Evolutionary conservation across 1,139 yeast species (phyloP).

Genomic region (Candida sp.): DNA sequence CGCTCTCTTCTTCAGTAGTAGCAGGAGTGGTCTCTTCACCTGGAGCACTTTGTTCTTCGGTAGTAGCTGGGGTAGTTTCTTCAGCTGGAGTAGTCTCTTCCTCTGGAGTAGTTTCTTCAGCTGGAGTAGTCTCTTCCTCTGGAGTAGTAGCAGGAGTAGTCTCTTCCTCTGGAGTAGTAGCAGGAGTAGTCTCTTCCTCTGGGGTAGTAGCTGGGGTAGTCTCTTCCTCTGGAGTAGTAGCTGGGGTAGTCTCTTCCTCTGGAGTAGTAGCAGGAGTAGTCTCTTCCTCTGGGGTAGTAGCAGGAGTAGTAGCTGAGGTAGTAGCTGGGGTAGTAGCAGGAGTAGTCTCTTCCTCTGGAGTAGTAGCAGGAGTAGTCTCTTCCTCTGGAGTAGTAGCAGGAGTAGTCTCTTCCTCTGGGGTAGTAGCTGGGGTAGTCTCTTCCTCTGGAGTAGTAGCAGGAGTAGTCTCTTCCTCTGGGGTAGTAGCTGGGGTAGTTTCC

Average conservation of each 20-base stretch:
- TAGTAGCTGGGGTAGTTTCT: background rate
- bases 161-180: background rate
- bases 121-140: background rate
- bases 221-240: background rate
- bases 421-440: background rate
- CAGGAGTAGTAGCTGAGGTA: background rate
- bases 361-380: background rate
- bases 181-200: background rate
- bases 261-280: background rate
- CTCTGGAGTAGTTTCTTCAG: background rate
- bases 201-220: background rate
- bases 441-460: background rate
- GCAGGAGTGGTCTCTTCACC: background rate
- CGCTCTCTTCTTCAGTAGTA: background rate
- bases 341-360: background rate
- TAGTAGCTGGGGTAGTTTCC: background rate
- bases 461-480: background rate
- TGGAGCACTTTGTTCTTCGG: background rate
- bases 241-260: background rate
- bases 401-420: constrained; percentile 2
- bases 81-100: background rate
- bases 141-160: constrained; percentile 3
- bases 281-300: background rate
- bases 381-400: background rate
- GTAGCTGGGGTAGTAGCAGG: background rate